Base-by-base conservation (phyloP, 805 yeast genomes). In the Debaryomyces castellii region DNA sequence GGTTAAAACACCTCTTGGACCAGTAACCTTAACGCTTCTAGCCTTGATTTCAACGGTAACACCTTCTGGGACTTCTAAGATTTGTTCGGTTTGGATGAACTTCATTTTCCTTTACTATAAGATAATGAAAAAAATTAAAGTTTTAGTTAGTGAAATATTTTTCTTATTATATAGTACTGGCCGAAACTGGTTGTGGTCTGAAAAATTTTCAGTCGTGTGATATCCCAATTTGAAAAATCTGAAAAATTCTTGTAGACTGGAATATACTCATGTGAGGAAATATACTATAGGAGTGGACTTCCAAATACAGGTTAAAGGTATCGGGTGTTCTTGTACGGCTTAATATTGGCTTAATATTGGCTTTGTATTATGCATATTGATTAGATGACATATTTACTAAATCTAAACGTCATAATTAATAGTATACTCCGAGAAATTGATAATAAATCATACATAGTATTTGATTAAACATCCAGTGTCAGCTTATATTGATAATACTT, bases 1-100 rank as follows among this genome's bases (percentile, higher is more conserved):
- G 79, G 74, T 70, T 71, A 92, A 81, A 59, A 81, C 79, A 78
- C 99, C 99, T 82, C 98, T 91, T 80, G 99, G 99, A 63, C 99
- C 99, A 66, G 86, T 81, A 61, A 94, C 98, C 64, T 83, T 84
- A 72, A 94, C 76, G 67, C 67, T 63, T 81, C 99, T 89, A 74
- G 98, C 82, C 76, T 89, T 87, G 84, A 94, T 92, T 71, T 77
- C 75, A 62, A 94, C 87, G 64, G 85, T 80, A 57, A 94, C 99
- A 68, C 88, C 96, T 76, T 87, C 96, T 76, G 99, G 98, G 74
- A 80, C 69, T 32, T 81, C 87, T 69, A 89, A 80, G 70, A 74
- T 67, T 80, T 88, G 94, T 71, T 87, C 95, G 55, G 94, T 84
- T 74, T 83, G 87, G 67, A 88, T 82, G 88, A 81, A 86, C 80